phyloP scores from a whole-genome alignment of 352 stramenopile genomes.

The Phytopythium ostracodes region DNA sequence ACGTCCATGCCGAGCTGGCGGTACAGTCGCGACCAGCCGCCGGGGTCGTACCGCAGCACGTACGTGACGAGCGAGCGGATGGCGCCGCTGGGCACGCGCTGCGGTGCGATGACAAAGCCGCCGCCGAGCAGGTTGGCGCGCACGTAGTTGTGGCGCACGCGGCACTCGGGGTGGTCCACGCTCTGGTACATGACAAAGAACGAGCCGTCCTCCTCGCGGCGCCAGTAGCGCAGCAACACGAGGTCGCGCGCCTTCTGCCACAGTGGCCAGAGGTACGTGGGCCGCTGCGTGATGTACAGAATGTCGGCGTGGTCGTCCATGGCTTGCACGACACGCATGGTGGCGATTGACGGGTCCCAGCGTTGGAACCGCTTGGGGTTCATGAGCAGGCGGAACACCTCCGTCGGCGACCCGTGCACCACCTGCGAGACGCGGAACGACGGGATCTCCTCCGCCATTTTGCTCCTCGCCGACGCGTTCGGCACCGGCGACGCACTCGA shows the following conservation, averaged over 20 bases:
- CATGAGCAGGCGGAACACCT: conserved; percentile 84
- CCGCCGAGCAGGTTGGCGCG: conserved; percentile 73
- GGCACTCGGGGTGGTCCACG: conserved; percentile 80
- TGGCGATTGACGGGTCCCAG: conserved; percentile 77
- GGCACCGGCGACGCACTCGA: background rate
- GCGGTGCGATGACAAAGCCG: conserved; percentile 82
- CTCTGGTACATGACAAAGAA: conserved; percentile 92
- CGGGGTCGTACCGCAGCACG: conserved; percentile 76
- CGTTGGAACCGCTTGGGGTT: conserved; percentile 80
- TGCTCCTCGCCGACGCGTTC: background rate
- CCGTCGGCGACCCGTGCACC: conserved; percentile 76
- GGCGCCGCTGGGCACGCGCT: conserved; percentile 69
- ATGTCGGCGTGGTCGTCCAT: conserved; percentile 89
- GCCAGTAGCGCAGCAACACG: conserved; percentile 87
- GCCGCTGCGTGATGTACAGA: conserved; percentile 82
- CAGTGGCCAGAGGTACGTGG: conserved; percentile 80
- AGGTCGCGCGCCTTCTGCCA: conserved; percentile 86
- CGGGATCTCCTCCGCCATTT: conserved; percentile 73
- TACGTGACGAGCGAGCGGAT: conserved; percentile 83
- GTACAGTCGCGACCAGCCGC: conserved; percentile 80
- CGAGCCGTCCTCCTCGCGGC: conserved; percentile 83
- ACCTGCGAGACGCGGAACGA: conserved; percentile 82
- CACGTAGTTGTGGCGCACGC: conserved; percentile 85
- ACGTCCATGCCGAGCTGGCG: conserved; percentile 89
- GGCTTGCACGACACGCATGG: conserved; percentile 79